Conservation (phyloP, 768 basidiomycete species). For the Tylopilus balloui region DNA sequence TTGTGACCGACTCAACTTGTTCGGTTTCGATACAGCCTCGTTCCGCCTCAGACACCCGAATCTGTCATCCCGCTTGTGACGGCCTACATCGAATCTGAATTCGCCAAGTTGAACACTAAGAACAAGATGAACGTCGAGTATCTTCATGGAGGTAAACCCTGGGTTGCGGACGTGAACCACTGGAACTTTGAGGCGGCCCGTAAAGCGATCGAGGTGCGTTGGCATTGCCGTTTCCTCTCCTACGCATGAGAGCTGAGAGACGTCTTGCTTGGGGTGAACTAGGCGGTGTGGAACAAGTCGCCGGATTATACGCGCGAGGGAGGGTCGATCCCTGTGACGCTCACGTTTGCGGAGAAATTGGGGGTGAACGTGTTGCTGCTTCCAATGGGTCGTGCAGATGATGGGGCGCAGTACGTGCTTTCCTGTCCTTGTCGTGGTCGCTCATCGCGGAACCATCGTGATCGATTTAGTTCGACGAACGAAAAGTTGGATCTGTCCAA, state of each 20-base stretch:
- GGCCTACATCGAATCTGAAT: conserved; percentile 69
- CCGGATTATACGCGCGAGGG: conserved; percentile 88
- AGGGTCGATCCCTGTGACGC: conserved; percentile 91
- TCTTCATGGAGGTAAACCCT: conserved; percentile 82
- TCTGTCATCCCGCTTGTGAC: conserved; percentile 65
- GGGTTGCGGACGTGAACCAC: conserved; percentile 81
- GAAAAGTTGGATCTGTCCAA: conserved; percentile 92
- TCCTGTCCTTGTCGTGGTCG: neutral
- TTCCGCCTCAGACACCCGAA: conserved; percentile 85
- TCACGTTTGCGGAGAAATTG: conserved; percentile 88
- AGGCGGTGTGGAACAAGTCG: conserved; percentile 57
- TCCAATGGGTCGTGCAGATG: conserved; percentile 92
- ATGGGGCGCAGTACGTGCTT: conserved; percentile 79
- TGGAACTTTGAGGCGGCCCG: conserved; percentile 93
- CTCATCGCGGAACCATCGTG: neutral
- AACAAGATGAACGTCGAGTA: conserved; percentile 70
- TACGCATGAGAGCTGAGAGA: neutral
- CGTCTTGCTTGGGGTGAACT: neutral
- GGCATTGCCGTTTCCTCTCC: neutral
- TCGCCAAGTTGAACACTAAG: conserved; percentile 81
- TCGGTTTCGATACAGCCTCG: conserved; percentile 42
- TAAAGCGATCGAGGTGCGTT: conserved; percentile 68
- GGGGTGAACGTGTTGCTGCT: conserved; percentile 84
- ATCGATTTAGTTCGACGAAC: conserved; percentile 67
- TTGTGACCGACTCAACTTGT: neutral